Conservation (phyloP, 768 basidiomycete genomes). For the Auricularia heimuer region DNA sequence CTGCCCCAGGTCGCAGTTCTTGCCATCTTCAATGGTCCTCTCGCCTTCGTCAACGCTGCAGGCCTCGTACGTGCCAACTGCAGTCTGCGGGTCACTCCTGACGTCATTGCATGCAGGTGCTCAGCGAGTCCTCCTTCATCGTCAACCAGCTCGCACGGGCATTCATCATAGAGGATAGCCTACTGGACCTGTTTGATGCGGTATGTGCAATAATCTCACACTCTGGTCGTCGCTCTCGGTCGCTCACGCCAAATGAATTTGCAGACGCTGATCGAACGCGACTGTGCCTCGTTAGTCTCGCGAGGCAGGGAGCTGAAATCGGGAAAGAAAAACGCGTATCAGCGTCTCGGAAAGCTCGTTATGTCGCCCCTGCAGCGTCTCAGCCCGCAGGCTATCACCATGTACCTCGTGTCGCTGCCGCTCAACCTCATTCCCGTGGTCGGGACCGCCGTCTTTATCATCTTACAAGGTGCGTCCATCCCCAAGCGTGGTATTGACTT, state of each 20-base stretch:
- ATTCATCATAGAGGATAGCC: constrained; percentile 34
- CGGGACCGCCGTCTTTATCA: constrained; percentile 52
- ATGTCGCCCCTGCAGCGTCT: constrained; percentile 38
- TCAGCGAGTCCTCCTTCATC: constrained; percentile 33
- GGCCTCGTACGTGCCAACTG: constrained; percentile 17
- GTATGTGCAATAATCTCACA: constrained; percentile 14
- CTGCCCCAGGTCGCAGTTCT: constrained; percentile 58
- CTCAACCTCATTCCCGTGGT: constrained; percentile 58
- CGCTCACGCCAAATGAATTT: neutral
- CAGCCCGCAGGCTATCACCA: constrained; percentile 35
- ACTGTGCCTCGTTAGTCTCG: constrained; percentile 31
- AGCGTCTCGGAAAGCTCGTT: constrained; percentile 39
- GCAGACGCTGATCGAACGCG: constrained; percentile 28
- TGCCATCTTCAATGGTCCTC: constrained; percentile 51
- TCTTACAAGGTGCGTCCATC: constrained; percentile 29
- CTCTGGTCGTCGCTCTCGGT: neutral
- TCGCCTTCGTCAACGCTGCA: constrained; percentile 49
- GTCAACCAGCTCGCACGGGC: constrained; percentile 35
- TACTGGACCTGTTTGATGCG: constrained; percentile 39
- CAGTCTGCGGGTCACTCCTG: neutral
- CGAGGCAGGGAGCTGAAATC: constrained; percentile 27
- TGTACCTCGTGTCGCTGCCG: constrained; percentile 56
- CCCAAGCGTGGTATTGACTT: neutral
- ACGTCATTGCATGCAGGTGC: constrained; percentile 18
- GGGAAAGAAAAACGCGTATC: constrained; percentile 18